A percentile compares a stretch with the other conserved stretches of the same genome.
Conservation (phyloP, 225 moss, liverwort and hornwort genomes). For the Sphagnum tenellum region DNA sequence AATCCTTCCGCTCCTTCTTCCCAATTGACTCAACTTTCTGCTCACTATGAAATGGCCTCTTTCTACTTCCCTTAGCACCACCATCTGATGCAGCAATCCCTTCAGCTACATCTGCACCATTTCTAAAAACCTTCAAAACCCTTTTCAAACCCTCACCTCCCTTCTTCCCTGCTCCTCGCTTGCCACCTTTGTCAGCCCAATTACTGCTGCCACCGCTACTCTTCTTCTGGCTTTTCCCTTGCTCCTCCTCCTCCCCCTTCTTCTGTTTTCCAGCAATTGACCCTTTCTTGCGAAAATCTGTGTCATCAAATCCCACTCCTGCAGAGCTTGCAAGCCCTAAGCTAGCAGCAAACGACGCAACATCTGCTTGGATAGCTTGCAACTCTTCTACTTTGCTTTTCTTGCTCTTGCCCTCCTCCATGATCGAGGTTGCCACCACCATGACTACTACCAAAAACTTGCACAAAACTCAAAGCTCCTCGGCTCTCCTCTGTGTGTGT, state of each 20-base stretch:
- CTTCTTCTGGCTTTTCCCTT: slow-evolving; percentile 5
- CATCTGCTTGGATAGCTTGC: slow-evolving; percentile 68
- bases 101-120: too few species aligned
- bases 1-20: slow-evolving; percentile 23
- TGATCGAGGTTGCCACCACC: not conserved
- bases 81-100: too few species aligned
- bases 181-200: too few species aligned
- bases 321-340: slow-evolving; percentile 34
- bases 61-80: slow-evolving; percentile 17
- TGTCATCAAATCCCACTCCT: slow-evolving; percentile 67
- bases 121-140: too few species aligned
- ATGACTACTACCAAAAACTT: too few species aligned
- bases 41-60: slow-evolving; percentile 34
- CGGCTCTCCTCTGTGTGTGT: too few species aligned
- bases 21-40: slow-evolving; percentile 21
- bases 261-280: slow-evolving; percentile 24
- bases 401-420: slow-evolving; percentile 25
- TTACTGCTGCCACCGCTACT: not conserved
- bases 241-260: slow-evolving; percentile 12
- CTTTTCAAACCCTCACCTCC: slow-evolving; percentile 7
- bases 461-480: too few species aligned
- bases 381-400: slow-evolving; percentile 17
- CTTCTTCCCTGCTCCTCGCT: too few species aligned
- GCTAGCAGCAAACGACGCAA: slow-evolving; percentile 74
- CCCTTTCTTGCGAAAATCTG: slow-evolving; percentile 92